A percentile compares a stretch with the other conserved stretches of the same genome.
Evolutionary conservation across 2,329 filamentous ascomycete species (phyloP).

Genomic region (Diplodia corticola): DNA sequence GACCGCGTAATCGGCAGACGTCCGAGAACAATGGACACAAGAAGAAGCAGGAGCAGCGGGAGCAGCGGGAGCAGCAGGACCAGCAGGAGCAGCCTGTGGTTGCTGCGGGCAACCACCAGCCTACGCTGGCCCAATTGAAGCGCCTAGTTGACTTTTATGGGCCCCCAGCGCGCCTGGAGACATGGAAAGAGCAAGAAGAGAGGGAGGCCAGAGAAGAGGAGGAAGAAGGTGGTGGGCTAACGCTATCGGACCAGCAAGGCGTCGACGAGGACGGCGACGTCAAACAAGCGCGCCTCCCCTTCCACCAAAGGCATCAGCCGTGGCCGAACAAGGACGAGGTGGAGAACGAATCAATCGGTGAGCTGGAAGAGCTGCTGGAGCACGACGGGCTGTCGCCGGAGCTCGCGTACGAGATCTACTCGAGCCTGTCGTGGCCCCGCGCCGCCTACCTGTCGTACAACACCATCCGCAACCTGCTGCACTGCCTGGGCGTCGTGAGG

Average conservation of each 20-base stretch:
- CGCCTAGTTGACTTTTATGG: slow-evolving; percentile 10
- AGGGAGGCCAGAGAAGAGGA: slow-evolving; percentile 28
- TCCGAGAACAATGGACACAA: too few relatives aligned
- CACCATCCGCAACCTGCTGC: slow-evolving; percentile 65
- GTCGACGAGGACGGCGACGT: slow-evolving; percentile 22
- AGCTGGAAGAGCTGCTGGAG: slow-evolving; percentile 42
- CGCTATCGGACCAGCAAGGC: slow-evolving; percentile 33
- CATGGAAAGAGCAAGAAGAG: slow-evolving; percentile 34
- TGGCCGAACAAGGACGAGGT: slow-evolving; percentile 39
- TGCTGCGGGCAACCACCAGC: slow-evolving; percentile 1
- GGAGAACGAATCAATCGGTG: slow-evolving; percentile 38
- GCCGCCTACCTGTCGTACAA: slow-evolving; percentile 51
- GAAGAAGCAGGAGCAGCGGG: slow-evolving; percentile 11
- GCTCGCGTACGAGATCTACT: slow-evolving; percentile 55
- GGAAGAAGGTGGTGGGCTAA: slow-evolving; percentile 29
- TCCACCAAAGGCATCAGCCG: slow-evolving; percentile 30
- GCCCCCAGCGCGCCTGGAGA: neutral
- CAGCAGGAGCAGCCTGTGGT: neutral
- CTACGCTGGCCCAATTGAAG: neutral
- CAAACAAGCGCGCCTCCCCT: neutral
- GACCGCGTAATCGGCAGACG: neutral
- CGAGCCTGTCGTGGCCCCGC: slow-evolving; percentile 54
- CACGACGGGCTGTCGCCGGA: slow-evolving; percentile 47
- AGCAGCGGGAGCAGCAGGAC: neutral
- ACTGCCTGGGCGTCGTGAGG: slow-evolving; percentile 65